Base-by-base conservation (phyloP, 2,329 filamentous ascomycete genomes). In the Annulohypoxylon truncatum region DNA sequence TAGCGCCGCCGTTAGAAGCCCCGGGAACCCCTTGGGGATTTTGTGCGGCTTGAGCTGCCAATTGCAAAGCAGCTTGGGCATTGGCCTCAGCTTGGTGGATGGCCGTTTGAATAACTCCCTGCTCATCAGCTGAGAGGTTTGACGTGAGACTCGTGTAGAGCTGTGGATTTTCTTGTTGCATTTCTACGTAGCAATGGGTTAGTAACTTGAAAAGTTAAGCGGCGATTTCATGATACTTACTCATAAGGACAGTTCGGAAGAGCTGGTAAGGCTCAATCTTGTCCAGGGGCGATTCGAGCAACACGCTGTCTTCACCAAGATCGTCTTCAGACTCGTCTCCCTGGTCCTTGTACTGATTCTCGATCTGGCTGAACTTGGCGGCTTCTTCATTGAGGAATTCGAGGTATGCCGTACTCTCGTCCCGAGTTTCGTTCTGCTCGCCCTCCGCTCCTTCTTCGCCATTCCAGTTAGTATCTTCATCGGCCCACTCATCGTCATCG, bases 321-420 rank as follows among this genome's bases (percentile, higher is more conserved):
- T 97, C 94, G 60, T 97, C 94, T 24, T 94, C 92, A 1, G 93
- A 93, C 51, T 90, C 87, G 24, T 90, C 89, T 13, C 87, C 86
- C 15, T 79, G 78, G n/a, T 70, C 73, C 31, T 68, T 67, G 51
- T 77, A 75, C 31, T 73, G 71, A 29, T 71, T 74, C 29, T 87
- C 84, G 26, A 90, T 85, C 15, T 89, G 87, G 68, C 90, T 89
- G 78, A 96, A 95, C 78, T 96, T 96, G 74, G 93, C 90, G 10
- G 94, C 93, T 89, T 98, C 95, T 77, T 96, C 92, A 73, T 95
- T 96, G 26, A 99, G 82, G 83, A 99, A 99, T 72, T 98, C 94
- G 48, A 99, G 87, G 78, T 99, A 99, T 4, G 95, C 93, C 22
- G 92, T 91, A 78, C 93, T 96, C 80, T 98, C 95, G 74, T 97